Evolutionary conservation across 495 filamentous ascomycete genomes (phyloP), one percentile per base, ranked within the genome.

Genomic region (Mytilinidion resinicola): DNA sequence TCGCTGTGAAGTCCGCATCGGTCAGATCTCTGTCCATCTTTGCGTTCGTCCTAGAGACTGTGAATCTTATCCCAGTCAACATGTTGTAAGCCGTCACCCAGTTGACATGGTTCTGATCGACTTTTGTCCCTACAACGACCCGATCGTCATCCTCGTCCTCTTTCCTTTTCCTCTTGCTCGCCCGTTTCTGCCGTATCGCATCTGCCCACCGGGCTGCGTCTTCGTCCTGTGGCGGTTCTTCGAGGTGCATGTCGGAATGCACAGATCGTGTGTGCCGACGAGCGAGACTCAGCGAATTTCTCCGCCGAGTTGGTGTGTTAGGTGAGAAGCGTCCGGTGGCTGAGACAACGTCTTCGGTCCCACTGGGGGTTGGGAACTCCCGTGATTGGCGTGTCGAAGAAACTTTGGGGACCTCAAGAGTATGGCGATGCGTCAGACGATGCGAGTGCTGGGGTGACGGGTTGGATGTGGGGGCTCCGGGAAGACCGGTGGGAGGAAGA

Each of bases 41-140:
- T 17, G 95, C 93, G 69, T 99, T 96, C 56, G 93, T 95, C 57
- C 93, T 81, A 56, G 91, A 96, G 5, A 99, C 95, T 21, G 89
- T 87, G 63, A 99, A 96, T 43, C 93, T 90, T 65, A 99, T 99
- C 54, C 93, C 93, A 3, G 93, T 97, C 74, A 99, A 82, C 93
- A 99, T 99, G 73, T 99, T 97, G 73, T 99, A 99, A 36, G 95
- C 91, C 7, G 89, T 96, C 17, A 96, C 90, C 85, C 90, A 99
- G 72, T 99, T 99, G 49, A 88, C 89, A 70, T 99, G 93, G 65
- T 89, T 88, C 74, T 96, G 91, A 70, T 97, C 93, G 37, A 99
- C 93, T 73, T 96, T 96, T 20, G 91, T 97, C 49, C 93, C 93
- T n/a, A 99, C 91, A 42, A 82, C 72, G 52, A 96, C 91, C 55